Evolutionary conservation across 345 rosid species (phyloP), one percentile per base, ranked within the genome.

Genomic region (Erucastrum elatum): DNA sequence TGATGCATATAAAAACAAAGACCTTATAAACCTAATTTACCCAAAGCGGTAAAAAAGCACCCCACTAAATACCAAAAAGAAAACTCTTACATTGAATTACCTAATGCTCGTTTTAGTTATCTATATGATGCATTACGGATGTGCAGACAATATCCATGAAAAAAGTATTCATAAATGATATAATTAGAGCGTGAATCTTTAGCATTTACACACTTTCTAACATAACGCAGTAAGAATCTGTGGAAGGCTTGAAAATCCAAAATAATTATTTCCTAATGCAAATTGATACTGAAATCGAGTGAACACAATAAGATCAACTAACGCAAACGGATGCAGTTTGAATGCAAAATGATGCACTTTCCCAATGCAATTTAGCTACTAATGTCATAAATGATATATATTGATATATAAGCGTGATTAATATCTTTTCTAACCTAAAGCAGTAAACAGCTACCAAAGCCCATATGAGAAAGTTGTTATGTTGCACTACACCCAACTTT

Each of bases 181-280:
- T 30, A 46, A 30, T 26, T 35, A 7, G 53, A 9, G 13, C 5
- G 1, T 41, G 21, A 11, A 39, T 29, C 34, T 49, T 26, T 15
- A 30, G 35, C 25, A 49, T 31, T 39, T 16, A 71, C 62, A 53
- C 49, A 39, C n/a, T 37, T 70, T 64, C 5, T 55, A 71, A 16
- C 31, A 44, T 7, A 72, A 72, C 25, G 27, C 35, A 26, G 74
- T 49, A 44, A 25, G 30, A 41, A 29, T 49, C 66, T 17, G 31
- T 1, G 17, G n/a, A 65, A 71, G 56, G 56, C 65, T 53, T 51
- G n/a, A 34, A 35, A 35, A 53, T 33, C 34, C 39, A 16, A 55
- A 21, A 64, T 27, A 55, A 17, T 17, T 12, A 58, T 34, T 62
- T 71, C 70, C 61, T 33, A 46, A 60, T 8, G 68, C 72, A 78